Evolutionary conservation across 208 protist genomes (phyloP).

Genomic region (Trichomonas gallinae): DNA sequence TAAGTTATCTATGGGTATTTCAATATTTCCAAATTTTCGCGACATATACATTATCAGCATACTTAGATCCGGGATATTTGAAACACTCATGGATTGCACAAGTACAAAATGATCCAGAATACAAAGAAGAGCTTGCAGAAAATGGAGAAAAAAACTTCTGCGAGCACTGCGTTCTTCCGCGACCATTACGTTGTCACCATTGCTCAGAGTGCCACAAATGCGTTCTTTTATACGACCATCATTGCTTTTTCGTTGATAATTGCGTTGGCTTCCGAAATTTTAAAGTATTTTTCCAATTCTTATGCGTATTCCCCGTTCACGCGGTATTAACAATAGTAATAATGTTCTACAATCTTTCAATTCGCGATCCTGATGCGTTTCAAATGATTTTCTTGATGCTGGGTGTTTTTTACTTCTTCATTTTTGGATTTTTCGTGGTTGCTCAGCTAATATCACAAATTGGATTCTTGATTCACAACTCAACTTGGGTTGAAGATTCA

Average conservation of each 20-base stretch:
- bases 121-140: slow-evolving; percentile 7
- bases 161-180: background rate
- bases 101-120: background rate
- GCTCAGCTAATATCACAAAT: background rate
- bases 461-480: background rate
- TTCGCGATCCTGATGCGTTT: background rate
- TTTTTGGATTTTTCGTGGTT: background rate
- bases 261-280: background rate
- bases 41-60: background rate
- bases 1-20: background rate
- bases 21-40: background rate
- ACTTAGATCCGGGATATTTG: background rate
- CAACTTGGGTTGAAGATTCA: background rate
- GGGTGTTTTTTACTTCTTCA: background rate
- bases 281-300: background rate
- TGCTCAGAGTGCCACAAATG: slow-evolving; percentile 1
- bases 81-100: background rate
- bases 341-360: background rate
- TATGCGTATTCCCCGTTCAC: background rate
- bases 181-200: background rate
- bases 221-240: background rate
- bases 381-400: background rate
- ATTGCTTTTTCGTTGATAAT: slow-evolving; percentile 1
- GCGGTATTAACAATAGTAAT: background rate
- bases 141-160: background rate